Evolutionary conservation across 176 grass and related monocot genomes (phyloP).

Genomic region (Thinopyrum elongatum): DNA sequence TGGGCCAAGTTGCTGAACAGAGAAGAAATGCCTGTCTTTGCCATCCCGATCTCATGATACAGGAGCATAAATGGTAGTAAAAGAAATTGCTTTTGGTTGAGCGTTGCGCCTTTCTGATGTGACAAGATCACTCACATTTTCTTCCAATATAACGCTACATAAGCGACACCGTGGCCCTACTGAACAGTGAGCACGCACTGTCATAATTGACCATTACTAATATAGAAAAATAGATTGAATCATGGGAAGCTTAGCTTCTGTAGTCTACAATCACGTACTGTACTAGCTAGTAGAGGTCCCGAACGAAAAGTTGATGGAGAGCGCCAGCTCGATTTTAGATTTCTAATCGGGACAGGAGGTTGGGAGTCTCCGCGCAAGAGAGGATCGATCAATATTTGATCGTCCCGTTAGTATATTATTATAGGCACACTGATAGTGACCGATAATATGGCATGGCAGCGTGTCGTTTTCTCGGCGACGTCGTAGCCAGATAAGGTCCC

Average conservation of each 20-base stretch:
- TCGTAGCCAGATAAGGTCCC: slow-evolving; percentile 23
- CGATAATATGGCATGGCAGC: neutral
- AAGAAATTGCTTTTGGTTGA: neutral
- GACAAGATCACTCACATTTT: neutral
- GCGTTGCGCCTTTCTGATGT: neutral
- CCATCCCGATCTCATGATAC: neutral
- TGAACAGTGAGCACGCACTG: neutral
- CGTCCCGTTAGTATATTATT: neutral
- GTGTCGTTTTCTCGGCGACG: slow-evolving; percentile 31
- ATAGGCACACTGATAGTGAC: neutral
- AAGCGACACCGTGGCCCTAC: neutral
- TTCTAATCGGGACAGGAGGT: neutral
- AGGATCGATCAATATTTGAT: slow-evolving; percentile 35
- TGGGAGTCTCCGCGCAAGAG: slow-evolving; percentile 23
- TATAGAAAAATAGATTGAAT: no score
- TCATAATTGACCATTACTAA: neutral
- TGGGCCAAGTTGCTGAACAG: neutral
- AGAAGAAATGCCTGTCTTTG: neutral
- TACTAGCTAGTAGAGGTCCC: neutral
- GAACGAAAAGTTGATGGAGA: neutral
- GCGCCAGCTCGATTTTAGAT: neutral
- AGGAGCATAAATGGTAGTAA: neutral
- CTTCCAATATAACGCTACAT: neutral
- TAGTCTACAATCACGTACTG: neutral
- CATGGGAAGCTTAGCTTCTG: neutral